phyloP scores from a whole-genome alignment of 1,139 yeast species.

The Yamadazyma triangularis region DNA sequence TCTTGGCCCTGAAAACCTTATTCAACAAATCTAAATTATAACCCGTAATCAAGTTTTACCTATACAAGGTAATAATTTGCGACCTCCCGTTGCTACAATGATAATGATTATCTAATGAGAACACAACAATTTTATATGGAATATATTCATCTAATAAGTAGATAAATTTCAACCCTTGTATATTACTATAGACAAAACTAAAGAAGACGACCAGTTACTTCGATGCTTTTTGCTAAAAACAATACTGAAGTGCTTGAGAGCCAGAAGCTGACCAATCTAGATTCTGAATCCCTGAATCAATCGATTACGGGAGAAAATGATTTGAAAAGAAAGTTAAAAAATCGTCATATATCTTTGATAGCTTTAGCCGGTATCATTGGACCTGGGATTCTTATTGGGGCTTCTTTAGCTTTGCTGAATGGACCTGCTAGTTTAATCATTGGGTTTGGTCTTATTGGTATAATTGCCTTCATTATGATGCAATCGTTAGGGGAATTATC shows the following conservation, averaged over 20 bases:
- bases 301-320: constrained; percentile 6
- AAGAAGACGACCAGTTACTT: no score
- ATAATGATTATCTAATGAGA: no score
- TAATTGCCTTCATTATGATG: constrained; percentile 57
- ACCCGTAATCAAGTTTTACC: no score
- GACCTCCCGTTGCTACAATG: no score
- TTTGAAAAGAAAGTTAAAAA: constrained; percentile 34
- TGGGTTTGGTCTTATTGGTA: constrained; percentile 47
- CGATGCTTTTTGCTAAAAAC: no score
- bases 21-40: no score
- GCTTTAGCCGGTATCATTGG: constrained; percentile 56
- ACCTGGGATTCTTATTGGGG: constrained; percentile 49
- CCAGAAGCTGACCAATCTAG: not conserved
- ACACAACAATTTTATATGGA: no score
- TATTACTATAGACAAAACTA: no score
- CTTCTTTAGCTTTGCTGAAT: constrained; percentile 38
- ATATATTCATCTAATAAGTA: no score
- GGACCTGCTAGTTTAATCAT: constrained; percentile 45
- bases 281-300: not conserved
- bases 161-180: no score
- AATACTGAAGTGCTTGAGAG: not conserved
- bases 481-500: constrained; percentile 55
- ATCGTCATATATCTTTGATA: constrained; percentile 41
- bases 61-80: no score
- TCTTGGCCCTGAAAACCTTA: no score